A percentile compares a stretch with the other conserved stretches of the same genome.
Conservation (phyloP, 2,329 filamentous ascomycete genomes). For the Fonsecaea nubica region DNA sequence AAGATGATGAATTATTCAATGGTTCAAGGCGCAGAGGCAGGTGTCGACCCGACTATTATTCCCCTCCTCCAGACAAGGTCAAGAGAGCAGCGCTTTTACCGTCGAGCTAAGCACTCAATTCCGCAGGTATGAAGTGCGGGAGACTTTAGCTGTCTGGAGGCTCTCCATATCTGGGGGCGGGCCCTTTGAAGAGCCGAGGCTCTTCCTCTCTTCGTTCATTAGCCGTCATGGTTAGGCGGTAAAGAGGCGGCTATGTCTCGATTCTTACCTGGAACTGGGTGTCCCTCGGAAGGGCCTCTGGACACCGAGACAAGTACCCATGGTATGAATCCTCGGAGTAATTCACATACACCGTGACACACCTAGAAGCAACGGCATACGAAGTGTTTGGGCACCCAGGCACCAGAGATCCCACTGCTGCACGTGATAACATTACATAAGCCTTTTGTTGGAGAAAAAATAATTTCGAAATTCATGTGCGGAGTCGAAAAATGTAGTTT, state of each 20-base stretch:
- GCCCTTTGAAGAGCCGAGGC: conserved; percentile 19
- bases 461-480: conserved; percentile 20
- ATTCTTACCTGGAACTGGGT: not conserved
- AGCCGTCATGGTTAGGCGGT: not conserved
- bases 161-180: not conserved
- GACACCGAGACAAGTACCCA: not conserved
- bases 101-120: not conserved
- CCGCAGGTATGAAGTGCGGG: not conserved
- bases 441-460: conserved; percentile 22
- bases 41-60: not conserved
- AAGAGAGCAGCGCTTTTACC: not conserved
- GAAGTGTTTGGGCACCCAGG: not conserved
- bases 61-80: not conserved
- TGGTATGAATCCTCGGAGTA: not conserved
- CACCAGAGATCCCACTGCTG: not conserved
- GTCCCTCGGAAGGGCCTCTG: not conserved
- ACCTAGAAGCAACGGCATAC: not conserved
- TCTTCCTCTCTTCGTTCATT: conserved; percentile 12
- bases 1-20: not conserved
- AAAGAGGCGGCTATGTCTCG: conserved; percentile 13
- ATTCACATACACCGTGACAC: not conserved
- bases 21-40: not conserved
- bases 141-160: not conserved
- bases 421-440: conserved; percentile 22
- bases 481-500: conserved; percentile 11